Evolutionary conservation across 148 eudicot genomes (phyloP).

Genomic region (Vaccinium vitisidaea): DNA sequence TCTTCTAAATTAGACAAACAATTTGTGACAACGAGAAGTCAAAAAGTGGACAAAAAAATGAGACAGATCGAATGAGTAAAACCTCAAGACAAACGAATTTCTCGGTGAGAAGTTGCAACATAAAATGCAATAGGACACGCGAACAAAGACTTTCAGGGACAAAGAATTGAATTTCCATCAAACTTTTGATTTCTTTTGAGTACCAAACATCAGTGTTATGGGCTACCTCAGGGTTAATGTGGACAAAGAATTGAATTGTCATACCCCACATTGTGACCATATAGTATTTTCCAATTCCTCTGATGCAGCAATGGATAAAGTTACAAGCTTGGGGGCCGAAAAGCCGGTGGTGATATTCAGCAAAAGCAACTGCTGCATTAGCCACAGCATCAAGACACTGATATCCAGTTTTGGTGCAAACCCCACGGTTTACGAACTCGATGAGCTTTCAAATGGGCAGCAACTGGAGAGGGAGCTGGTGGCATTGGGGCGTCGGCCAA

Average conservation of each 20-base stretch:
- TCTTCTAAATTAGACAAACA: too few species aligned
- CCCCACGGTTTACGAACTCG: slow-evolving; percentile 59
- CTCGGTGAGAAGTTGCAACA: neutral
- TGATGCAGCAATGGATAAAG: neutral
- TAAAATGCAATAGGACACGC: neutral
- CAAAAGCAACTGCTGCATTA: slow-evolving; percentile 68
- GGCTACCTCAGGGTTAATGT: neutral
- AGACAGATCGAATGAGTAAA: neutral
- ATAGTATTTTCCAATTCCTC: neutral
- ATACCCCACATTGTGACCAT: neutral
- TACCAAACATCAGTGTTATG: neutral
- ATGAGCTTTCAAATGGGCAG: slow-evolving; percentile 54
- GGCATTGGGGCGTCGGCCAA: slow-evolving; percentile 41
- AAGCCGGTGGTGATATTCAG: slow-evolving; percentile 78
- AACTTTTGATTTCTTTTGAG: neutral
- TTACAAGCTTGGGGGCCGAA: slow-evolving; percentile 40
- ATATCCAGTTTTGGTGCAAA: slow-evolving; percentile 69
- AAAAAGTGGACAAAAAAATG: too few species aligned
- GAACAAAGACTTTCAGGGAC: neutral
- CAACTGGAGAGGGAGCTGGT: slow-evolving; percentile 55
- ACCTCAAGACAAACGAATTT: neutral
- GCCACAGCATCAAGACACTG: slow-evolving; percentile 57
- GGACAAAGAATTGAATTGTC: neutral
- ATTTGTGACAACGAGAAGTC: too few species aligned
- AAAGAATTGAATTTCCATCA: neutral